These are phyloP conservation scores for Populus nigra DNA, from an alignment of 345 rosid genomes.

Conservation along the genomic window DNA sequence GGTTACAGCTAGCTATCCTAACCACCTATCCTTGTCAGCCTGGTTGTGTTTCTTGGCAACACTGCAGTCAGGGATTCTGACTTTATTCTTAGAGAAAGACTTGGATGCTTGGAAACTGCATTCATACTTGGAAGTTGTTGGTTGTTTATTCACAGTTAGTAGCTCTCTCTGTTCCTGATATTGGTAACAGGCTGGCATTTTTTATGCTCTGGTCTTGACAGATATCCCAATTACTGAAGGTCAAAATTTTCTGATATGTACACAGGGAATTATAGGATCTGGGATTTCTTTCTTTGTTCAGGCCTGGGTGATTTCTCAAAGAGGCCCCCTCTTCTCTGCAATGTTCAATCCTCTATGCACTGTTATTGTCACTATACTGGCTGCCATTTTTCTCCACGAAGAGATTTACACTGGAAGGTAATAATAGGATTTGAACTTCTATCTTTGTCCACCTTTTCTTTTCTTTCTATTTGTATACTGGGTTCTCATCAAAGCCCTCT, in stretches of 20 bases:
- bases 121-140: conserved; percentile 43
- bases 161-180: neutral
- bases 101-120: conserved; percentile 47
- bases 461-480: neutral
- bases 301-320: conserved; percentile 39
- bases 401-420: conserved; percentile 15
- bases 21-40: conserved; percentile 59
- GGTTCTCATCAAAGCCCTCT: neutral
- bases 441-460: neutral
- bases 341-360: conserved; percentile 29
- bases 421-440: neutral
- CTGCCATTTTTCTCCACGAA: conserved; percentile 27
- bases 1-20: conserved; percentile 47
- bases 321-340: conserved; percentile 19
- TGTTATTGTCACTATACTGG: conserved; percentile 25
- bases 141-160: conserved; percentile 47
- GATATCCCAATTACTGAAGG: neutral
- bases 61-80: conserved; percentile 47
- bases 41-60: conserved; percentile 74
- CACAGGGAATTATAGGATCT: conserved; percentile 54
- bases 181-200: neutral
- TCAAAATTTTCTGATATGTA: neutral
- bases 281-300: conserved; percentile 52
- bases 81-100: conserved; percentile 49
- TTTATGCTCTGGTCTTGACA: neutral